Evolutionary conservation across 164 flowering plant genomes (phyloP), one percentile per base, ranked within the genome.

Genomic region (Liriodendron chinense): DNA sequence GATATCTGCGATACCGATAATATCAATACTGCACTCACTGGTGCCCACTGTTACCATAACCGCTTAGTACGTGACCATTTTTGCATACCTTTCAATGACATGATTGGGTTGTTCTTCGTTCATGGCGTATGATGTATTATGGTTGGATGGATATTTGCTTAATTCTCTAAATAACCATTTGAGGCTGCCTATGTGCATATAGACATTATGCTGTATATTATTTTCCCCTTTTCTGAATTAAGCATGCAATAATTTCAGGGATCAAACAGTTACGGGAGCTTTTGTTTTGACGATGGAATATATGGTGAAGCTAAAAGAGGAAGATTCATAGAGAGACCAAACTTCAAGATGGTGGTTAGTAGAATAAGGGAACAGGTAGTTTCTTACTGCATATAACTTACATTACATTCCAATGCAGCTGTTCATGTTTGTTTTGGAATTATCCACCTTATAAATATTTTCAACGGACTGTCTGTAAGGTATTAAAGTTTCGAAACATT

Each of bases 281-380:
- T 23, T 57, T 80, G 82, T 28, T 83, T 70, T 81, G 86, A 84
- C 67, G 81, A 80, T 78, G 76, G 23, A 24, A 24, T 57, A 26
- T 34, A 47, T 25, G 20, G 72, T 69, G 77, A 71, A 72, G 8
- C 23, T 28, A 70, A 68, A 72, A 53, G 74, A 69, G 62, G 69
- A 71, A 84, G 81, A 69, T 59, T 24, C 25, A 24, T 56, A 57
- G 85, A 78, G 72, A 89, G 75, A 82, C 87, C 90, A 75, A 81
- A 85, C 75, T 67, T 92, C 70, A 87, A 80, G 82, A 82, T 75
- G 79, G 74, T 89, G 68, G 80, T 92, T 71, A 80, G 86, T 76
- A 84, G 78, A 76, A 86, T 92, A 70, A 88, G 94, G 78, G 89
- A 90, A 84, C 90, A 90, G 95, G 94, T 91, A 77, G 24, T 56